A percentile compares a stretch with the other conserved stretches of the same genome.
Conservation (phyloP, 192 early-diverging fungal genomes). For the Umbelopsis vinacea region DNA sequence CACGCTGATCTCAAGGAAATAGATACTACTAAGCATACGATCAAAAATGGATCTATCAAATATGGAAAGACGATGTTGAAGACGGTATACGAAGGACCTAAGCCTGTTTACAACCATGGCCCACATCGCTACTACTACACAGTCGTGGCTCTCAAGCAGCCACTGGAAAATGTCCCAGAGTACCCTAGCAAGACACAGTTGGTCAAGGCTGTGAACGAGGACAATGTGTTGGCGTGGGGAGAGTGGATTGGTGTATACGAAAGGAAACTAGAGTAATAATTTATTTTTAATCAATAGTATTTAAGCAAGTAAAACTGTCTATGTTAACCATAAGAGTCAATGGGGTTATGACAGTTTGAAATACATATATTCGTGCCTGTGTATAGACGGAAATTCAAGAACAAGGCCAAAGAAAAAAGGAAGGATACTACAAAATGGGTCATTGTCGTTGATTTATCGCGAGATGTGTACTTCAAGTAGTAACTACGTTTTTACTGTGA, state of each 20-base stretch:
- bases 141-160: slow-evolving; percentile 10
- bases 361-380: too few species aligned
- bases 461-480: too few species aligned
- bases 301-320: too few species aligned
- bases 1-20: not conserved
- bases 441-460: too few species aligned
- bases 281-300: too few species aligned
- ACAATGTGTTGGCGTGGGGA: slow-evolving; percentile 12
- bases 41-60: slow-evolving; percentile 3
- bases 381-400: too few species aligned
- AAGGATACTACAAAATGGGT: too few species aligned
- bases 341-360: too few species aligned
- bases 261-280: slow-evolving; percentile 15
- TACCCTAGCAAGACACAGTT: not conserved
- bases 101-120: slow-evolving; percentile 13
- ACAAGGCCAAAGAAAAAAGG: too few species aligned
- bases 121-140: slow-evolving; percentile 3
- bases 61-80: slow-evolving; percentile 11
- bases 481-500: too few species aligned
- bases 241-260: slow-evolving; percentile 21
- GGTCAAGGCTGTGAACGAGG: not conserved
- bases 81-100: not conserved
- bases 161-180: not conserved
- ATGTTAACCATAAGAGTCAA: too few species aligned
- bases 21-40: not conserved